phyloP scores from a whole-genome alignment of 2,329 filamentous ascomycete species.

The Phialophora chinensis region DNA sequence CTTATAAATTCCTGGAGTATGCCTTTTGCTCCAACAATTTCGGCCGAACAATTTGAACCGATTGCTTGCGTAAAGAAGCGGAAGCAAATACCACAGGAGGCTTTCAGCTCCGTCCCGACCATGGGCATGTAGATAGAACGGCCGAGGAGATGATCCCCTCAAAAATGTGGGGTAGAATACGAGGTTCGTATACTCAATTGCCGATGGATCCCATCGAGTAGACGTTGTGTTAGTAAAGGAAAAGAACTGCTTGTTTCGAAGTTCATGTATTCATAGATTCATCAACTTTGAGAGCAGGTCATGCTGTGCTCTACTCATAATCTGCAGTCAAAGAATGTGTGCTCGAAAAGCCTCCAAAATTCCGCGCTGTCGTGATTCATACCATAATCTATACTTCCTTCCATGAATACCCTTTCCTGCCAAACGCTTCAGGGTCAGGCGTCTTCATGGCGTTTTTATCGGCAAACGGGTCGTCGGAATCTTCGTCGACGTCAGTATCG shows the following conservation, averaged over 20 bases:
- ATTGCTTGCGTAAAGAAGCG: background rate
- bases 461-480: constrained; percentile 84
- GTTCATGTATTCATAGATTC: constrained; percentile 29
- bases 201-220: background rate
- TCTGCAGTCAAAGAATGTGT: constrained; percentile 6
- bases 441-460: constrained; percentile 75
- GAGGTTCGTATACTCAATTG: constrained; percentile 22
- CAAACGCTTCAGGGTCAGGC: constrained; percentile 44
- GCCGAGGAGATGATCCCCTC: constrained; percentile 1
- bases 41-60: too few relatives aligned
- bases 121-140: background rate
- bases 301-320: constrained; percentile 12
- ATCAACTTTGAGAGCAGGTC: constrained; percentile 11
- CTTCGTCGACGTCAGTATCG: constrained; percentile 66
- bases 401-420: constrained; percentile 36
- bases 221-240: background rate
- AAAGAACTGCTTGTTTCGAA: background rate
- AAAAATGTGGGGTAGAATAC: constrained; percentile 25
- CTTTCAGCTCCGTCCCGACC: background rate
- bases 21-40: too few relatives aligned
- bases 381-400: constrained; percentile 25
- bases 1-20: too few relatives aligned
- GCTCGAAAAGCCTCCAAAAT: constrained; percentile 5
- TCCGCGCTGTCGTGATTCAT: constrained; percentile 16
- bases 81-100: background rate